Conservation (phyloP, 352 stramenopile species). For the Phytophthora idaei region DNA sequence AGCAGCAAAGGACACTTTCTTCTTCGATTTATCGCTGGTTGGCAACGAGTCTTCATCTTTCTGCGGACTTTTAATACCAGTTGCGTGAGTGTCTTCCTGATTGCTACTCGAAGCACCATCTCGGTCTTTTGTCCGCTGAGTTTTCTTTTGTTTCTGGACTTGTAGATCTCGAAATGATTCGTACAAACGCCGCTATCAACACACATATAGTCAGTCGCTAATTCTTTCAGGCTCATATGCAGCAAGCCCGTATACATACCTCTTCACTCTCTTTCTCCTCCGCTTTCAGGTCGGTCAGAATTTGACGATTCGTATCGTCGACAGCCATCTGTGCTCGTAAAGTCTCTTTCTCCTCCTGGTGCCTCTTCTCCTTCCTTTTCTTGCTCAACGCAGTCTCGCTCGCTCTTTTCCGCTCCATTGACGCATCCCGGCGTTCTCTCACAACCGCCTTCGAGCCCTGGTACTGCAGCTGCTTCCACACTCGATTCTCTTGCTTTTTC, state of each 20-base stretch:
- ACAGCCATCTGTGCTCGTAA: slow-evolving; percentile 84
- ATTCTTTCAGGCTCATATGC: not conserved
- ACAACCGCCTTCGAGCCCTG: slow-evolving; percentile 44
- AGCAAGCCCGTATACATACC: slow-evolving; percentile 26
- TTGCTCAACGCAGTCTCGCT: slow-evolving; percentile 46
- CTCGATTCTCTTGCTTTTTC: slow-evolving; percentile 42
- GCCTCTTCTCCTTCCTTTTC: slow-evolving; percentile 58
- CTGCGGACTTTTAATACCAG: not conserved
- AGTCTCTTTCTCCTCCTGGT: slow-evolving; percentile 75
- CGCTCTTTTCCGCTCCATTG: slow-evolving; percentile 64
- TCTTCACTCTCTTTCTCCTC: slow-evolving; percentile 83
- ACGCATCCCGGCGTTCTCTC: slow-evolving; percentile 52
- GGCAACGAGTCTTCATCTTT: not conserved
- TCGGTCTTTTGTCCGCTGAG: slow-evolving; percentile 3
- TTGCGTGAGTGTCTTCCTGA: slow-evolving; percentile 6
- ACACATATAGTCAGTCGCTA: not conserved
- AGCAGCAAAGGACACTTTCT: slow-evolving; percentile 51
- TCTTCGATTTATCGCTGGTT: slow-evolving; percentile 25
- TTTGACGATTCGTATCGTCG: slow-evolving; percentile 75
- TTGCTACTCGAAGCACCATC: not conserved
- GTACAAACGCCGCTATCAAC: slow-evolving; percentile 63
- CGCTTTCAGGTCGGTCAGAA: slow-evolving; percentile 73
- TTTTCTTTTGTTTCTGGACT: slow-evolving; percentile 15
- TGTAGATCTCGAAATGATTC: slow-evolving; percentile 68
- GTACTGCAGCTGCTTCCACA: slow-evolving; percentile 55